Base-by-base conservation (phyloP, 2,329 filamentous ascomycete genomes). In the Exophiala mesophila region DNA sequence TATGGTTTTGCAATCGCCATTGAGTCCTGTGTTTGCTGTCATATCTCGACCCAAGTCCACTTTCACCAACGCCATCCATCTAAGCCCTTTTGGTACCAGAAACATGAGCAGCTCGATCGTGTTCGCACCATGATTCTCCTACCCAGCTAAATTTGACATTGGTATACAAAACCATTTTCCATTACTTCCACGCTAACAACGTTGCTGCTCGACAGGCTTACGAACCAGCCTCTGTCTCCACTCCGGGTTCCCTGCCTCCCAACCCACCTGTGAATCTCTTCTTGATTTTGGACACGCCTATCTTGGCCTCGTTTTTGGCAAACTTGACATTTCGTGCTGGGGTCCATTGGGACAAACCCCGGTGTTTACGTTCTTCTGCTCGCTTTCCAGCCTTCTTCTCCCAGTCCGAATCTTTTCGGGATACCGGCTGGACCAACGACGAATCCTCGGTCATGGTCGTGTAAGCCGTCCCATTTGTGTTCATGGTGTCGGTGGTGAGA, bases 291-390 rank as follows among this genome's bases (percentile, higher is more conserved):
- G 81, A 73, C 4, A 88, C 64, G 0, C 85, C 87, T 66, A 82
- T 89, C 57, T 84, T 83, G 1, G 85, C 80, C 69, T 97, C 86
- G 57, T 96, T 76, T 66, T 92, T 94, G 31, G 83, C 89, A 62
- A 96, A 97, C 53, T 82, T 80, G 16, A 80, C 72, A 60, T 95
- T 95, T 29, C 90, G 75, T 61, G 89, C 85, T 0, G 90, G 89
- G 58, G 82, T 85, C 88, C 89, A 97, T 63, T 97, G 90, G 87
- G 96, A 94, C 59, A 95, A 58, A 0, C 90, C 90, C 8, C 89
- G 76, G 55, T 96, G 88, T 66, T 89, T 88, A 1, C 89, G 78
- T 61, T 89, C 83, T 60, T 96, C 73, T 23, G 62, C 67, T 34
- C 66, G 63, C 46, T 62, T 63, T 38, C 65, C 66, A 8, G 61